Evolutionary conservation across 805 yeast species (phyloP), one percentile per base, ranked within the genome.

Genomic region (Dipodascopsis uninucleata): DNA sequence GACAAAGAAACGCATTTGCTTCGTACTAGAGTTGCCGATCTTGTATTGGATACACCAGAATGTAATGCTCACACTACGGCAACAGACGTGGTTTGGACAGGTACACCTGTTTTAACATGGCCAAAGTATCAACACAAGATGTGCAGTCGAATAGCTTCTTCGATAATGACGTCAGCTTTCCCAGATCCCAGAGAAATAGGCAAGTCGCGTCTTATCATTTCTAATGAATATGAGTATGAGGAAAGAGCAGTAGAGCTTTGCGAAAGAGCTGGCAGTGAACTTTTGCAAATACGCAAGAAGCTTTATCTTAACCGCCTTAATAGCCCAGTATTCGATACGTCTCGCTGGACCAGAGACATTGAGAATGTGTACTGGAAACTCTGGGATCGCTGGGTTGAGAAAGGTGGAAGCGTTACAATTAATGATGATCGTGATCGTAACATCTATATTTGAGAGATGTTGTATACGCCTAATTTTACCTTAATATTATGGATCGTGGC

Each of bases 31-130:
- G 59, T 56, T 3, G 59, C 63, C 12, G 67, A 63, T 39, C 12
- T 63, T 22, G 57, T 62, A 26, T 45, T 63, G 3, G 67, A 63
- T 35, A 62, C 67, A 4, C 66, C 66, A 4, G 67, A 63, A 35
- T 63, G 67, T 42, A 63, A 61, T 41, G 67, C 64, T 26, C 67
- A 63, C 37, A 63, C 67, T 14, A 63, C 67, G 2, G 64, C 67
- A 16, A 60, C 64, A 1, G 67, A 63, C 39, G 63, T 63, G 17
- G 31, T 58, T 16, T 63, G 67, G 67, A 42, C 60, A 3, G 62
- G 64, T 9, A 58, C 66, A 2, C 67, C 67, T 1, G 51, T 63
- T 6, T 36, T 63, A 18, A 61, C 66, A 3, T 59, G 42, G 28
- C 63, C 67, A 4, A 43, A 62, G 12, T 55, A 63, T 39, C 36